Percentiles rank a stretch among this genome's conserved stretches.
Evolutionary conservation across 2,329 filamentous ascomycete species (phyloP).

Genomic region (Pseudopyrenochaeta lycopersici): DNA sequence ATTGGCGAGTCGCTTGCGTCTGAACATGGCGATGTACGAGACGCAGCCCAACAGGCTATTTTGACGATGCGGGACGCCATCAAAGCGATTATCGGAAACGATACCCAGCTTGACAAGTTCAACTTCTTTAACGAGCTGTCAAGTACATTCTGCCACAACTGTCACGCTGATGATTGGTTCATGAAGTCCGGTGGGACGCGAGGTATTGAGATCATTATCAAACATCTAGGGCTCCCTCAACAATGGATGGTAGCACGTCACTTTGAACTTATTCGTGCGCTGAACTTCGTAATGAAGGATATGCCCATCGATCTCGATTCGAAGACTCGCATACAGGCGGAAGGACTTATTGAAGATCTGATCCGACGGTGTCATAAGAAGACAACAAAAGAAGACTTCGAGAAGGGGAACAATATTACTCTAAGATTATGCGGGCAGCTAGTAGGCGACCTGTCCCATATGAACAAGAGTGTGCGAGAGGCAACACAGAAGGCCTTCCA

Average conservation of each 20-base stretch:
- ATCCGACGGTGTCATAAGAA: constrained; percentile 81
- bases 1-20: constrained; percentile 90
- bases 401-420: constrained; percentile 71
- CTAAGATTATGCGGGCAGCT: constrained; percentile 83
- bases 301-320: constrained; percentile 95
- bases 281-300: constrained; percentile 98
- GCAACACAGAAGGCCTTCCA: constrained; percentile 84
- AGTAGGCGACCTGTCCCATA: constrained; percentile 88
- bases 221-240: constrained; percentile 84
- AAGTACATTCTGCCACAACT: constrained; percentile 89
- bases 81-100: constrained; percentile 78
- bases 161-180: constrained; percentile 98
- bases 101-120: constrained; percentile 75
- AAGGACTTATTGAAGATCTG: constrained; percentile 82
- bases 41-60: constrained; percentile 82
- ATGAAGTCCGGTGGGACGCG: constrained; percentile 92
- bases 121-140: constrained; percentile 86
- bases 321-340: constrained; percentile 83
- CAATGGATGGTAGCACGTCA: constrained; percentile 84
- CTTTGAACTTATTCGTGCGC: constrained; percentile 85
- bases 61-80: constrained; percentile 80
- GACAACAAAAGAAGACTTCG: constrained; percentile 80
- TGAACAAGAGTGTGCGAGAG: constrained; percentile 93
- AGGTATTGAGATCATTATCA: constrained; percentile 88
- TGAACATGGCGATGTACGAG: constrained; percentile 80